Base-by-base conservation (phyloP, 208 protist genomes). In the Phytomonas sp. region DNA sequence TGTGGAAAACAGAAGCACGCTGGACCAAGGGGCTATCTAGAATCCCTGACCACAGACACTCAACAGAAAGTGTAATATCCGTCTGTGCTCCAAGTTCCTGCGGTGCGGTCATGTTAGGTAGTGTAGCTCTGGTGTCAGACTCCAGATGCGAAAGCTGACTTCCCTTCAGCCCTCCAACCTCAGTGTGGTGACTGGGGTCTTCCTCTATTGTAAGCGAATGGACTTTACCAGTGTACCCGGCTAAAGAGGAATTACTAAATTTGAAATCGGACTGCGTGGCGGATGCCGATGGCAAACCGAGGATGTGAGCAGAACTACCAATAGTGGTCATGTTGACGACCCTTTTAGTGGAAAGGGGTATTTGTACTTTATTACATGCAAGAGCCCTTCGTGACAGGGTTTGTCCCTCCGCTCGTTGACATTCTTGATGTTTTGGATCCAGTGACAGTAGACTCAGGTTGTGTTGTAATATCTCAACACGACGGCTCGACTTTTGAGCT, bases 11-110 rank as follows among this genome's bases (percentile, higher is more conserved):
- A 63, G 82, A 76, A 42, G 84, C 71, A 34, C 86, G 80, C 63
- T 83, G 82, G 12, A 95, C 77, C 34, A 95, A 83, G 7, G 79
- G 82, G 32, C 64, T 76, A n/a, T 70, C 71, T 14, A 87, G 66
- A 29, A 72, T 63, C 40, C 82, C 69, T 56, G 78, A 70, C 82
- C 80, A 88, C 62, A 72, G 70, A 70, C 72, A 84, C 52, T 71
- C 76, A n/a, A 81, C 84, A 60, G 69, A 67, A 40, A 87, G 68
- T 68, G 79, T 68, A 26, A 85, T 14, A 11, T 56, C 66, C 5
- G 75, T 52, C 11, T 70, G 66, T 26, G 45, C 19, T 56, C 45
- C 23, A 26, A 26, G 10, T 45, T 29, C 63, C 23, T 32, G 29
- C 11, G 34, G 63, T 45, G 63, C 10, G 45, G 34, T 10, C 64